These are phyloP conservation scores for Plasmodium cynomolgi DNA, from an alignment of 169 alveolate genomes.

Conservation along the genomic window DNA sequence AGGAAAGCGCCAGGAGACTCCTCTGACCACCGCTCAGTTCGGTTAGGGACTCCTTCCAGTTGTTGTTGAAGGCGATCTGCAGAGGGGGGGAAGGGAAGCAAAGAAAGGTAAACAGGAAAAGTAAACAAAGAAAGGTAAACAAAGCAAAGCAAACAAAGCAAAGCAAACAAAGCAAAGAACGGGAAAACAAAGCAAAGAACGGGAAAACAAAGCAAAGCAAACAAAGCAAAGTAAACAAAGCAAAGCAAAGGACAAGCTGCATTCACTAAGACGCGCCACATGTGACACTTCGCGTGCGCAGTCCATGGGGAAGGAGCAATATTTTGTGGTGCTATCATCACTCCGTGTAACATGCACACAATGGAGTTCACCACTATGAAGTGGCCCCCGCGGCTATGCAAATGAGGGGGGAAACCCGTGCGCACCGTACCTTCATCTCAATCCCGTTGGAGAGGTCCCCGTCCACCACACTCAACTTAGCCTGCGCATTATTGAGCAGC, in stretches of 20 bases:
- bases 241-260: background rate
- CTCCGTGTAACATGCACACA: background rate
- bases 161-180: background rate
- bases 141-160: background rate
- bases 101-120: background rate
- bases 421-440: slow-evolving; percentile 80
- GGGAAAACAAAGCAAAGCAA: background rate
- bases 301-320: background rate
- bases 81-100: slow-evolving; percentile 79
- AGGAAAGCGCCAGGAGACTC: slow-evolving; percentile 97
- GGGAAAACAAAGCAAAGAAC: background rate
- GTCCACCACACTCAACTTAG: slow-evolving; percentile 91
- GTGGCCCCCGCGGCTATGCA: background rate
- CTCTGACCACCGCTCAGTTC: slow-evolving; percentile 97
- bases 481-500: slow-evolving; percentile 94
- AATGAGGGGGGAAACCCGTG: background rate
- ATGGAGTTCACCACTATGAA: background rate
- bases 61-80: slow-evolving; percentile 92
- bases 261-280: background rate
- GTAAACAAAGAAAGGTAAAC: background rate
- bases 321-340: background rate
- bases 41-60: slow-evolving; percentile 94
- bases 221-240: background rate
- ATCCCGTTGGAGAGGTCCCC: slow-evolving; percentile 87
- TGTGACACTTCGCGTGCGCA: background rate